A percentile compares a stretch with the other conserved stretches of the same genome.
These are phyloP conservation scores for Chalaropsis ovoidea DNA, from an alignment of 2,329 filamentous ascomycete genomes.

Conservation along the genomic window DNA sequence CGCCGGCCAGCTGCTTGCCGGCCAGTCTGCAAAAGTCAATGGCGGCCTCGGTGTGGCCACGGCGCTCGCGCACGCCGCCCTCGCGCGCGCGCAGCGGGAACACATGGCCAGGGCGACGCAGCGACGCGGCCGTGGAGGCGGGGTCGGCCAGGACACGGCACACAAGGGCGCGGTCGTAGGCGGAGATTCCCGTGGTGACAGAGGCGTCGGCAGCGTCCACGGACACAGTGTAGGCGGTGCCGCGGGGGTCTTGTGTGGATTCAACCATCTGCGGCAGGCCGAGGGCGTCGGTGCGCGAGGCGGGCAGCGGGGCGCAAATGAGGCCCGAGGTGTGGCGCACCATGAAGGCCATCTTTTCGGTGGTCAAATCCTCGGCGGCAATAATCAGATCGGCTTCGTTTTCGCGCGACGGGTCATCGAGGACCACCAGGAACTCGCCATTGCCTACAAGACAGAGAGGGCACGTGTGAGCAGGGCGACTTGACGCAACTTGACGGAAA, in stretches of 20 bases:
- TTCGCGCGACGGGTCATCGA: constrained; percentile 84
- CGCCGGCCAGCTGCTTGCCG: constrained; percentile 64
- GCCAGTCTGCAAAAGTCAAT: constrained; percentile 81
- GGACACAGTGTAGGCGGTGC: constrained; percentile 86
- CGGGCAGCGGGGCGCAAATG: constrained; percentile 76
- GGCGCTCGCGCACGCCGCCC: constrained; percentile 69
- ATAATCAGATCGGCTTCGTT: constrained; percentile 99
- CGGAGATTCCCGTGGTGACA: constrained; percentile 81
- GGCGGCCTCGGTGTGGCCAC: constrained; percentile 87
- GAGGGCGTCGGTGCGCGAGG: constrained; percentile 57
- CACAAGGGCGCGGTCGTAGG: constrained; percentile 74
- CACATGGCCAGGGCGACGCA: constrained; percentile 81
- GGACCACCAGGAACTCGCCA: constrained; percentile 90
- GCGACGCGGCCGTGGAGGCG: constrained; percentile 44
- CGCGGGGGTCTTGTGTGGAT: constrained; percentile 65
- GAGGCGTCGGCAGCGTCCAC: constrained; percentile 65
- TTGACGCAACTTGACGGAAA: not conserved
- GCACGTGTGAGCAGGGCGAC: constrained; percentile 17
- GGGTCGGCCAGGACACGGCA: constrained; percentile 68
- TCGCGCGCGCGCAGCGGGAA: constrained; percentile 69
- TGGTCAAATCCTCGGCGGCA: constrained; percentile 71
- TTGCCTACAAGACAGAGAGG: constrained; percentile 41
- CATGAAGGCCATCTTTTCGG: constrained; percentile 91
- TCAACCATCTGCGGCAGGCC: constrained; percentile 82
- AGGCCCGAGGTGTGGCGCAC: constrained; percentile 82